These are phyloP conservation scores for Yamadazyma atmosphaerica DNA, from an alignment of 1,139 yeast genomes.

Conservation along the genomic window DNA sequence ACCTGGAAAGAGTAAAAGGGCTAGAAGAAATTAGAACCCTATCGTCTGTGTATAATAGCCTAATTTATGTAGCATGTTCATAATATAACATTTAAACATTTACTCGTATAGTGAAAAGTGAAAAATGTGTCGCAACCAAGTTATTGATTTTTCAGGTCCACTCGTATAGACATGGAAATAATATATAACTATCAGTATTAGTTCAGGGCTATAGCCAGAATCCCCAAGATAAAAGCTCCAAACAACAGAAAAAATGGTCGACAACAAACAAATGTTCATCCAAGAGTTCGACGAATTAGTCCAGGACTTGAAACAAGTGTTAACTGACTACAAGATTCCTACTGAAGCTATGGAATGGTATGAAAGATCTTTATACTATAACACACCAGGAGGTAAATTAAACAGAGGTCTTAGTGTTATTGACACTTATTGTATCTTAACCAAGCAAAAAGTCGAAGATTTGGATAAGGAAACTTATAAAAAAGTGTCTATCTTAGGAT, in stretches of 20 bases:
- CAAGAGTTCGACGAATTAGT: constrained; percentile 77
- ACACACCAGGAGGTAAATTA: constrained; percentile 95
- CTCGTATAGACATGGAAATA: not conserved
- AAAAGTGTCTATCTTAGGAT: constrained; percentile 87
- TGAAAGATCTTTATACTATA: constrained; percentile 70
- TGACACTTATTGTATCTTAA: constrained; percentile 84
- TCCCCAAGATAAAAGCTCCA: no score
- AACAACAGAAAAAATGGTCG: constrained; percentile 7
- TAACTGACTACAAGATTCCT: constrained; percentile 77
- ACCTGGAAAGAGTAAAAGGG: constrained; percentile 75
- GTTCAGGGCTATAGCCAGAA: no score
- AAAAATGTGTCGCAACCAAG: no score
- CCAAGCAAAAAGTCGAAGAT: constrained; percentile 59
- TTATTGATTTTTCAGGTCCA: not conserved
- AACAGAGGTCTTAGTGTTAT: constrained; percentile 96
- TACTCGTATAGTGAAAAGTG: not conserved
- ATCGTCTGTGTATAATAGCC: constrained; percentile 6
- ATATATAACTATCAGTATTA: no score
- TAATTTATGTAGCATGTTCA: constrained; percentile 1
- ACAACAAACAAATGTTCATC: constrained; percentile 53
- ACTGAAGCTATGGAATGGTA: constrained; percentile 88
- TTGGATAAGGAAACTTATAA: constrained; percentile 69
- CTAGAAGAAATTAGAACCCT: constrained; percentile 21
- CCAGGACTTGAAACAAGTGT: constrained; percentile 65
- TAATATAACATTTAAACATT: no score